Evolutionary conservation across 2,329 filamentous ascomycete genomes (phyloP).

Genomic region (Pestalotiopsis sp.): DNA sequence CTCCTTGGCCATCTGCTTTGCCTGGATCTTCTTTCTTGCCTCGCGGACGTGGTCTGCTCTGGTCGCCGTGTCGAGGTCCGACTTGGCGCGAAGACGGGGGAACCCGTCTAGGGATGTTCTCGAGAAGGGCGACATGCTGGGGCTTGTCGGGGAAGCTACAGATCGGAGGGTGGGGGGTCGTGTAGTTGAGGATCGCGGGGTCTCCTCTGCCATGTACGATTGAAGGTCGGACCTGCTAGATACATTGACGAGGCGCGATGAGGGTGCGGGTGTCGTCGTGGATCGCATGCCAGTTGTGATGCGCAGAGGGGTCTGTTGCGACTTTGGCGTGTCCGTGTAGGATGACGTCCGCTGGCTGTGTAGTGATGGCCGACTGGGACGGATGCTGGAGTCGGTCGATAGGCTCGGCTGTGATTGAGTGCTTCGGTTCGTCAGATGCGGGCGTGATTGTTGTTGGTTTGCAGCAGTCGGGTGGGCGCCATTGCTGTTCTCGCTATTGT

Average conservation of each 20-base stretch:
- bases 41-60: slow-evolving; percentile 61
- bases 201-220: slow-evolving; percentile 40
- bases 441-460: neutral
- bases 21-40: slow-evolving; percentile 65
- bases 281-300: slow-evolving; percentile 40
- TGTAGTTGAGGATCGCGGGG: slow-evolving; percentile 34
- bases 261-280: slow-evolving; percentile 30
- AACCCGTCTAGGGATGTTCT: slow-evolving; percentile 64
- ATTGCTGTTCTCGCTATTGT: slow-evolving; percentile 8
- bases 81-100: slow-evolving; percentile 59
- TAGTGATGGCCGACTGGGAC: slow-evolving; percentile 39
- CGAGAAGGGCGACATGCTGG: slow-evolving; percentile 51
- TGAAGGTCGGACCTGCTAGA: slow-evolving; percentile 54
- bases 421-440: slow-evolving; percentile 21
- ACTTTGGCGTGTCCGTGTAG: slow-evolving; percentile 38
- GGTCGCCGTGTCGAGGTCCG: slow-evolving; percentile 58
- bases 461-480: slow-evolving; percentile 11
- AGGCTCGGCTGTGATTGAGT: slow-evolving; percentile 28
- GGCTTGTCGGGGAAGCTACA: slow-evolving; percentile 34
- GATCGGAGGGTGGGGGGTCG: slow-evolving; percentile 14
- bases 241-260: slow-evolving; percentile 43
- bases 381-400: slow-evolving; percentile 24
- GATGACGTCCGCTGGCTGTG: slow-evolving; percentile 43
- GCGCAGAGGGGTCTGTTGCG: slow-evolving; percentile 33
- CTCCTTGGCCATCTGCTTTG: slow-evolving; percentile 63